Conservation (phyloP, 441 rosid genomes). For the Eugenia klotzschiana region DNA sequence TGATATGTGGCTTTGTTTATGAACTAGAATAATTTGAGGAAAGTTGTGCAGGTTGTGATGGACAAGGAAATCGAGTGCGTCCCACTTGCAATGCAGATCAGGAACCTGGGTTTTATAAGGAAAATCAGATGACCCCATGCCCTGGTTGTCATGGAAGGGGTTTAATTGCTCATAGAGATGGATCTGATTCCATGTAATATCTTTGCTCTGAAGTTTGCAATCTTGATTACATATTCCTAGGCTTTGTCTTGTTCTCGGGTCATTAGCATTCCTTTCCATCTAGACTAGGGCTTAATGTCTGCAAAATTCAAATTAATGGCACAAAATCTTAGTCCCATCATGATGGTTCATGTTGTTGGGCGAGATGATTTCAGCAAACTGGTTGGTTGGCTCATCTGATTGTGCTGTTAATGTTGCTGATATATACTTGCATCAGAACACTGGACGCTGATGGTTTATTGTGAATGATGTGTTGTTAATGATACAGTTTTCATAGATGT, state of each 20-base stretch:
- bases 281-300: background rate
- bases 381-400: background rate
- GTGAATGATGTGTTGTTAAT: background rate
- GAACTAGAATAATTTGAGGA: background rate
- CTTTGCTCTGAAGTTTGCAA: background rate
- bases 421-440: background rate
- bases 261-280: background rate
- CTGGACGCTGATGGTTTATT: background rate
- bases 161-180: conserved; percentile 82
- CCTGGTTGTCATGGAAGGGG: conserved; percentile 74
- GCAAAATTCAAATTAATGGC: background rate
- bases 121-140: conserved; percentile 59
- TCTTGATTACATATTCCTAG: background rate
- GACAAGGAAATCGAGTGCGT: conserved; percentile 59
- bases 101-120: conserved; percentile 71
- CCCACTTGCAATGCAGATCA: conserved; percentile 57
- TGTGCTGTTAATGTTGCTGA: background rate
- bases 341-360: background rate
- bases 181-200: conserved; percentile 74
- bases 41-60: conserved; percentile 46
- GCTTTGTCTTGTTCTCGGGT: background rate
- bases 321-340: background rate
- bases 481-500: conserved; percentile 34
- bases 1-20: background rate
- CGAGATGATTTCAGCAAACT: background rate